A percentile compares a stretch with the other conserved stretches of the same genome.
These are phyloP conservation scores for Solanum neorickii DNA, from an alignment of 257 asterid genomes.

Conservation along the genomic window DNA sequence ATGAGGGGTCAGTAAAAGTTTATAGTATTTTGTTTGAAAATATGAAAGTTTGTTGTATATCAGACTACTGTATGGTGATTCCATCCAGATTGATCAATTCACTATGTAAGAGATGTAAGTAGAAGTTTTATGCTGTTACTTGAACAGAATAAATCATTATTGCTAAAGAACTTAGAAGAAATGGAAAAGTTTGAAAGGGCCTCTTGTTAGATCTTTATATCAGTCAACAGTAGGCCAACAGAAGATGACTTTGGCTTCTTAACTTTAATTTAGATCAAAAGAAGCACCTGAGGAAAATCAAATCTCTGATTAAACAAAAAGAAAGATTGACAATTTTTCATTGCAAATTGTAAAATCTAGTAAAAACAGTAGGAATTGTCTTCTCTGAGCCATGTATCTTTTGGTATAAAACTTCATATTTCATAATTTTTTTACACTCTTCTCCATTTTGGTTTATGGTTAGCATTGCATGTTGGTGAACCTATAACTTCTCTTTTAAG, in stretches of 20 bases:
- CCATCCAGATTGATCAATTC: neutral
- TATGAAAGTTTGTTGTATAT: neutral
- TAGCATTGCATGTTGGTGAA: neutral
- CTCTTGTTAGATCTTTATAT: neutral
- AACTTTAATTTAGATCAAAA: neutral
- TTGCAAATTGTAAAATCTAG: neutral
- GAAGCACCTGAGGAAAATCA: neutral
- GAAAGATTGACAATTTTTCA: neutral
- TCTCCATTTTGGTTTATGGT: neutral
- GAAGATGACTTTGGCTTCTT: neutral
- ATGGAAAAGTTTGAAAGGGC: neutral
- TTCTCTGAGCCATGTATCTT: neutral
- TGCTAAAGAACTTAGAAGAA: neutral
- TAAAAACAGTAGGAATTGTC: neutral
- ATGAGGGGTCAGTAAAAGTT: constrained; percentile 52
- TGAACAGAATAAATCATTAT: neutral
- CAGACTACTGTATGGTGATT: neutral
- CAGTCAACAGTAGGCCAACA: neutral
- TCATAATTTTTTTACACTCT: neutral
- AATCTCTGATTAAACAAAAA: neutral
- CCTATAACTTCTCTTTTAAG: neutral
- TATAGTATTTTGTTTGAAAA: neutral
- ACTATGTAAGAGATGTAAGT: neutral
- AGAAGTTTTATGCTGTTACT: neutral
- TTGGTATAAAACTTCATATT: neutral